phyloP scores from a whole-genome alignment of 1,139 yeast species.

The Yamadazyma triangularis region DNA sequence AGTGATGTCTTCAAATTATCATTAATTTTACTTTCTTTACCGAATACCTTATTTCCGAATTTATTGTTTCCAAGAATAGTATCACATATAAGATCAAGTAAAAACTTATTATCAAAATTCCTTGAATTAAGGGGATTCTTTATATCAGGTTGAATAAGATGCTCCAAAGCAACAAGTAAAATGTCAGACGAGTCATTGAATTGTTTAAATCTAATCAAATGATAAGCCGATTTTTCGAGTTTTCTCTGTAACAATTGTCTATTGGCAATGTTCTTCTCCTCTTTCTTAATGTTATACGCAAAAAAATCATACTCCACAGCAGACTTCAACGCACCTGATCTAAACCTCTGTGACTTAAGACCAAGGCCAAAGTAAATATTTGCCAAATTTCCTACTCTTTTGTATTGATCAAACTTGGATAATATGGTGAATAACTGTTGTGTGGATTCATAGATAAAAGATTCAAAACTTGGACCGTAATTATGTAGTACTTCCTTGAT shows the following conservation, averaged over 20 bases:
- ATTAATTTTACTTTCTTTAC: no score
- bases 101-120: no score
- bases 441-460: slow-evolving; percentile 1
- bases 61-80: no score
- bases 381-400: slow-evolving; percentile 27
- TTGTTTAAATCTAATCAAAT: neutral
- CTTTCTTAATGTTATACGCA: slow-evolving; percentile 10
- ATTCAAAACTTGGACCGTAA: no score
- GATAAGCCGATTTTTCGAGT: slow-evolving; percentile 1
- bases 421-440: slow-evolving; percentile 5
- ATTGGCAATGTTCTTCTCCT: neutral
- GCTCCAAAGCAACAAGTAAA: neutral
- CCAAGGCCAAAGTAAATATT: slow-evolving; percentile 16
- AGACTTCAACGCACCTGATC: slow-evolving; percentile 10
- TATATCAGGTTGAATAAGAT: neutral
- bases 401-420: slow-evolving; percentile 17
- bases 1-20: no score
- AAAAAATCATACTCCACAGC: slow-evolving; percentile 20
- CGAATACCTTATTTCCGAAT: no score
- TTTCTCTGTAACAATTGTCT: neutral
- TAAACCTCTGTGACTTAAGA: slow-evolving; percentile 9
- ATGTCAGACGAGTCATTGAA: neutral
- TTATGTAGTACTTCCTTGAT: no score
- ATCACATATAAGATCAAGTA: no score
- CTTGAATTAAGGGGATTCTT: no score